Base-by-base conservation (phyloP, 2,329 filamentous ascomycete genomes). In the Microcyclospora pomicola region DNA sequence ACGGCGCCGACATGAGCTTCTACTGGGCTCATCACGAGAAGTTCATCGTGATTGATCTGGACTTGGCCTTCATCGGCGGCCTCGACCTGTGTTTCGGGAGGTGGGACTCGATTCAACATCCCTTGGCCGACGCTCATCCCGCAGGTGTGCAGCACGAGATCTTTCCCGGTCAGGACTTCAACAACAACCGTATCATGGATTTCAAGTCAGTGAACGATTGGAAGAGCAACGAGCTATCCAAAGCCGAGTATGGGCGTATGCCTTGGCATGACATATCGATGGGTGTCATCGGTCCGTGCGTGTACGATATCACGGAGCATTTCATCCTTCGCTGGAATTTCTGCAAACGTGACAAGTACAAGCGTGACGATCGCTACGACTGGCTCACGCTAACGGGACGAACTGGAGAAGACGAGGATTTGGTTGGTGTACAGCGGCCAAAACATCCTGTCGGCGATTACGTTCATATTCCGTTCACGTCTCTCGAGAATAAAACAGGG, bases 1-100 rank as follows among this genome's bases (percentile, higher is more conserved):
- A 95, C 52, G 82, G 81, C 2, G 82, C 82, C 24, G 88, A 96
- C 50, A 92, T 94, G 83, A 95, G 86, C 0, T 85, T 95, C 54
- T 95, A 94, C 64, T 96, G 88, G 76, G 91, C 91, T 0, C 91
- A 98, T 56, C 91, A 98, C 57, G 91, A 98, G 53, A 98, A 98
- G 58, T 92, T 95, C 55, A 82, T 96, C 38, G 82, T 98, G 13
- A 82, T 96, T 37, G 91, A 96, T 62, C 93, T 93, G 54, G 73
- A 78, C 12, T 63, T 88, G 49, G 91, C 86, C 11, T 96, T 96
- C 54, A 88, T 96, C 41, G 91, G 91, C 37, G 91, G 91, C 0
- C 68, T 98, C 5, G 91, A 98, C 61, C 67, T 96, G 27, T 98
- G 91, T 60, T 98, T 95, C 56, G 91, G 91, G 7, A 76, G 91